These are phyloP conservation scores for Sporothrix schenckii DNA, from an alignment of 2,329 filamentous ascomycete genomes.

Conservation along the genomic window DNA sequence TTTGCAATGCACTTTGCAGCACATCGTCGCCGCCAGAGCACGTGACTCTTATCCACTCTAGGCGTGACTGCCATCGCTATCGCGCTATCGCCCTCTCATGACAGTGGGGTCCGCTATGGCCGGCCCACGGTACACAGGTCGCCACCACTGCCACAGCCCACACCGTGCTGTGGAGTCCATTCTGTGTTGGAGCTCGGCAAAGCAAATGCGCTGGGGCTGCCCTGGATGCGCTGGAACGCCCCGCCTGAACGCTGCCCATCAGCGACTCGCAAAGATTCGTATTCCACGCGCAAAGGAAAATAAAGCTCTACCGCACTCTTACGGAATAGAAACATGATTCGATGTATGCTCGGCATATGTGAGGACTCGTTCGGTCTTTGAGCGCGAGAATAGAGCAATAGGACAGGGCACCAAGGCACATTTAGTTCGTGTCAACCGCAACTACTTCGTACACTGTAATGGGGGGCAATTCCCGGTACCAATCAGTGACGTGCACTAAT, in stretches of 20 bases:
- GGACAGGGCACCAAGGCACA: background rate
- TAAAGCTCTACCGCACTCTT: background rate
- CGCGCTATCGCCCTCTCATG: background rate
- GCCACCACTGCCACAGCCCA: background rate
- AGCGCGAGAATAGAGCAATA: background rate
- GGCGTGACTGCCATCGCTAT: background rate
- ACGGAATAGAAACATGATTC: background rate
- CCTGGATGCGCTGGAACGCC: background rate
- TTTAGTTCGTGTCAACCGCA: background rate
- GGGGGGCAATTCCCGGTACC: conserved; percentile 17
- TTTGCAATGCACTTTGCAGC: conserved; percentile 11
- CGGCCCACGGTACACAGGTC: background rate
- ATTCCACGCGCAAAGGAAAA: background rate
- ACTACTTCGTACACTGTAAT: too few species aligned
- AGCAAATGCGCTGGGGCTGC: background rate
- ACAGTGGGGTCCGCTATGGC: too few species aligned
- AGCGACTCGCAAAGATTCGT: background rate
- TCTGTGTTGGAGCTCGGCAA: background rate
- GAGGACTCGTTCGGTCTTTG: background rate
- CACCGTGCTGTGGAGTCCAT: background rate
- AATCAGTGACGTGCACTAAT: background rate
- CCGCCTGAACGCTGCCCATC: background rate
- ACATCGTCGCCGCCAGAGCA: conserved; percentile 8
- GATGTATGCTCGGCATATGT: background rate
- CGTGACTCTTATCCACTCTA: background rate